These are phyloP conservation scores for Vigna trinervia DNA, from an alignment of 306 rosid genomes.

Conservation along the genomic window DNA sequence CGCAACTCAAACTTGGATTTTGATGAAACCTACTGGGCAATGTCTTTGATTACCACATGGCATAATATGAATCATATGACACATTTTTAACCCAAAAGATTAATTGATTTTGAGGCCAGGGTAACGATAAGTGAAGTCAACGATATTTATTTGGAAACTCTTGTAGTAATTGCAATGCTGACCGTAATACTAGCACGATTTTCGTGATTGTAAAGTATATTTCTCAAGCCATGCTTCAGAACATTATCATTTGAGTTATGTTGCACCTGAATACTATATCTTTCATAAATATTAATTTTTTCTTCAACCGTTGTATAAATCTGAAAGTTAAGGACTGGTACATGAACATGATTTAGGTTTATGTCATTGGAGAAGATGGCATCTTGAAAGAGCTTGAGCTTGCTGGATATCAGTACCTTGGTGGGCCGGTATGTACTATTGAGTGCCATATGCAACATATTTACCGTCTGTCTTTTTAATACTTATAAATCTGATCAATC, in stretches of 20 bases:
- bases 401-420: slow-evolving; percentile 93
- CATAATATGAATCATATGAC: background rate
- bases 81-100: background rate
- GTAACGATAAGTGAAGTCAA: slow-evolving; percentile 17
- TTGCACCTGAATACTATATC: slow-evolving; percentile 9
- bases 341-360: slow-evolving; percentile 64
- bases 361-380: slow-evolving; percentile 98
- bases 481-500: slow-evolving; percentile 30
- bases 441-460: slow-evolving; percentile 13
- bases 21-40: background rate
- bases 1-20: too few relatives aligned
- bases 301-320: background rate
- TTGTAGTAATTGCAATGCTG: slow-evolving; percentile 2
- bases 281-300: slow-evolving; percentile 23
- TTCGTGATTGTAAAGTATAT: slow-evolving; percentile 8
- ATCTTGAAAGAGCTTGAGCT: slow-evolving; percentile 98
- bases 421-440: slow-evolving; percentile 82
- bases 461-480: slow-evolving; percentile 2
- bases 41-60: background rate
- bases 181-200: slow-evolving; percentile 6
- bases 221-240: background rate
- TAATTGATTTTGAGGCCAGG: slow-evolving; percentile 22
- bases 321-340: slow-evolving; percentile 47
- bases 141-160: slow-evolving; percentile 1
- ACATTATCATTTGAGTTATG: slow-evolving; percentile 17